These are phyloP conservation scores for Rhododendron simsii DNA, from an alignment of 148 eudicot genomes.

Conservation along the genomic window DNA sequence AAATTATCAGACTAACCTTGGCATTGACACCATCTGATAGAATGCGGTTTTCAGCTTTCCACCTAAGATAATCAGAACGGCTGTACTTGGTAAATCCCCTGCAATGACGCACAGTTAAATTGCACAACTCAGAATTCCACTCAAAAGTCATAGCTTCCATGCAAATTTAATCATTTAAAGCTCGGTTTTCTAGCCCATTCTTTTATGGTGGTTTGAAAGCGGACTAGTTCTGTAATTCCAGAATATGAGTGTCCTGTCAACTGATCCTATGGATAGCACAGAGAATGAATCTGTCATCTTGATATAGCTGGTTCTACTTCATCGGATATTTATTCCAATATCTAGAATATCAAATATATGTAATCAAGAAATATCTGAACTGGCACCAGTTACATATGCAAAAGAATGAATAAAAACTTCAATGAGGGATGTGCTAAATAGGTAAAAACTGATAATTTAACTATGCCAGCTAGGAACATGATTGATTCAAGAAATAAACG, in stretches of 20 bases:
- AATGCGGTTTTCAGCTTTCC: slow-evolving; percentile 43
- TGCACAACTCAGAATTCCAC: not conserved
- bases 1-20: slow-evolving; percentile 24
- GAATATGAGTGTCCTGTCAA: not conserved
- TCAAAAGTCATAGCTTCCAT: not conserved
- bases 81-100: slow-evolving; percentile 50
- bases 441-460: not conserved
- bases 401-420: not conserved
- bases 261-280: not conserved
- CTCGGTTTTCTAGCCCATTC: not conserved
- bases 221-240: not conserved
- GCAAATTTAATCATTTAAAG: not conserved
- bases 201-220: not conserved
- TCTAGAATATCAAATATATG: not conserved
- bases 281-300: not conserved
- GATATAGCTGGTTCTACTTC: not conserved
- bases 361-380: not conserved
- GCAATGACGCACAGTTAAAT: not conserved
- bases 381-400: not conserved
- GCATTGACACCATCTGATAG: slow-evolving; percentile 47
- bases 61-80: slow-evolving; percentile 38
- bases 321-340: not conserved
- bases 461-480: not conserved
- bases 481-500: not conserved
- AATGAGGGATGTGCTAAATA: not conserved